Base-by-base conservation (phyloP, 2,329 filamentous ascomycete genomes). In the Monosporascus sp. region DNA sequence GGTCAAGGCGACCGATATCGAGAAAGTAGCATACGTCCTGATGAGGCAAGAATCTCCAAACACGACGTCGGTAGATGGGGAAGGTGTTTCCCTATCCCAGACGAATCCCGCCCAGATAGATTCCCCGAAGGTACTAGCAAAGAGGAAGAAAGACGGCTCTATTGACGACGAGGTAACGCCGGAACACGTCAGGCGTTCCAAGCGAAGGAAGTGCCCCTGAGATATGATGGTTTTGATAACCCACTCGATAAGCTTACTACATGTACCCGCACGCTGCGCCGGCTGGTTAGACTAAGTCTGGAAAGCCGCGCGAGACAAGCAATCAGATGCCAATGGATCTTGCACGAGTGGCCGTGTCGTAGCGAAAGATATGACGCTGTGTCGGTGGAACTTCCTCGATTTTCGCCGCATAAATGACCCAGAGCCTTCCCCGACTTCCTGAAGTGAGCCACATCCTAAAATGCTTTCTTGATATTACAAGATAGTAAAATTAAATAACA, bases 1-100 rank as follows among this genome's bases (percentile, higher is more conserved):
- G 5, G 79, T 84, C 1, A 73, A 68, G 34, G 85, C 85, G 1
- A 74, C 82, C 41, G 82, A 89, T 36, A 70, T 86, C 5, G 88
- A 91, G 68, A 85, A 80, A 65, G 86, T 85, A 18, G 87, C 87
- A 2, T 90, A 84, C 64, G 86, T 89, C 9, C 65, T 89, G 48
- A 80, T 88, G 63, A 82, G 72, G 59, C 62, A 70, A 25, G 60
- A 34, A 20, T 17, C 37, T 37, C 27, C 50, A 36, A 48, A 57
- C n/a, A 20, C 52, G 22, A 37, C 47, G 39, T 51, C 53, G 20
- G 27, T 11, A 24, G 45, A 49, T 49, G 48, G 18, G 45, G 49
- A 48, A 41, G 31, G 20, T 36, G 45, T 50, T 6, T 47, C 57
- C 15, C 46, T 49, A 31, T 46, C 49, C 47, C 55, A 52, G 7